Evolutionary conservation across 164 flowering plant genomes (phyloP).

Genomic region (Annona squamosa): DNA sequence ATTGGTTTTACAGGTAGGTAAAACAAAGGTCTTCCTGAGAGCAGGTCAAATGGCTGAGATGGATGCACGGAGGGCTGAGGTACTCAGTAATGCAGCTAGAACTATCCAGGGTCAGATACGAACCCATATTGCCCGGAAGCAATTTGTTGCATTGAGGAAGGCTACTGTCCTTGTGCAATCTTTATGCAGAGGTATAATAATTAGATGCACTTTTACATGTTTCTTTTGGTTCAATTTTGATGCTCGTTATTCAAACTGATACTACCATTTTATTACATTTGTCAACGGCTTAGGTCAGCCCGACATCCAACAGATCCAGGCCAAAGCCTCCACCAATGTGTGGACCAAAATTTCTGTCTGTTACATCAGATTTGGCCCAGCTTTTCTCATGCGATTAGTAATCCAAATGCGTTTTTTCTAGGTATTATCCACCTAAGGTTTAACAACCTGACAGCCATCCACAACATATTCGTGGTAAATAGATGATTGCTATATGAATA

Average conservation of each 20-base stretch:
- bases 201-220: neutral
- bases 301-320: neutral
- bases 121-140: slow-evolving; percentile 48
- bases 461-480: neutral
- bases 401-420: neutral
- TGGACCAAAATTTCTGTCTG: neutral
- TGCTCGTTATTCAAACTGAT: neutral
- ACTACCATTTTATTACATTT: neutral
- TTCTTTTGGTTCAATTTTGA: neutral
- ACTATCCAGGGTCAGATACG: slow-evolving; percentile 50
- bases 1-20: slow-evolving; percentile 55
- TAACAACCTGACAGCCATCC: neutral
- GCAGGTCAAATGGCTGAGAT: slow-evolving; percentile 95
- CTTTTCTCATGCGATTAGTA: neutral
- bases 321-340: neutral
- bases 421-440: neutral
- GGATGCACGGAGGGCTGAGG: slow-evolving; percentile 63
- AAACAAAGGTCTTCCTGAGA: slow-evolving; percentile 74
- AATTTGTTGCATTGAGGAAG: slow-evolving; percentile 40
- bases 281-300: neutral
- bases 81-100: slow-evolving; percentile 52
- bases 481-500: neutral
- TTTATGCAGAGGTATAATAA: slow-evolving; percentile 58
- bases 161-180: slow-evolving; percentile 56
- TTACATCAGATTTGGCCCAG: neutral